Percentiles rank a stretch among this genome's conserved stretches.
phyloP scores from a whole-genome alignment of 2,329 filamentous ascomycete genomes.

The Claviceps maximensis region DNA sequence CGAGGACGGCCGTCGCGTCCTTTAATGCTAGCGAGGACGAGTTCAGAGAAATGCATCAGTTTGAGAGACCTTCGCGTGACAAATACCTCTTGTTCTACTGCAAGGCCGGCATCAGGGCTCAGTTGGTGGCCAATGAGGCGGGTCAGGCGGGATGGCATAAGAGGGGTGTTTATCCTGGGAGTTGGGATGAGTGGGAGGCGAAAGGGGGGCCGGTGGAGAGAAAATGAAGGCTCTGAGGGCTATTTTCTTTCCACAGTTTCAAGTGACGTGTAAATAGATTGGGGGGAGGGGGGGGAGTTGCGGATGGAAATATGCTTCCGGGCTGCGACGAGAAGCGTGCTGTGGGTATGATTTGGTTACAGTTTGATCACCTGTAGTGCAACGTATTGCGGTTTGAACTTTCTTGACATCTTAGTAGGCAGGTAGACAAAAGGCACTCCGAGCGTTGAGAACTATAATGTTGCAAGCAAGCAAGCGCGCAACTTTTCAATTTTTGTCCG shows the following conservation, averaged over 20 bases:
- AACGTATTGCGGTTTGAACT: background rate
- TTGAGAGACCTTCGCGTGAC: slow-evolving; percentile 46
- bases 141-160: slow-evolving; percentile 60
- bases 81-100: slow-evolving; percentile 74
- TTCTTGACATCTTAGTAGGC: background rate
- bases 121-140: slow-evolving; percentile 65
- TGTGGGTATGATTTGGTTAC: too few relatives aligned
- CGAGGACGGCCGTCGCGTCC: slow-evolving; percentile 63
- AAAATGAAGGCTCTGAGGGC: slow-evolving; percentile 7
- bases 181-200: slow-evolving; percentile 71
- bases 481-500: too few relatives aligned
- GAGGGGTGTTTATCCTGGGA: slow-evolving; percentile 60
- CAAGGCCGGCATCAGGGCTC: slow-evolving; percentile 75
- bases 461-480: background rate
- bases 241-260: too few relatives aligned
- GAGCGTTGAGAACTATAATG: background rate
- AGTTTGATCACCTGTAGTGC: too few relatives aligned
- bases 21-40: slow-evolving; percentile 65
- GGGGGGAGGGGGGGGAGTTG: too few relatives aligned
- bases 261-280: background rate
- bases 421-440: background rate
- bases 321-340: background rate
- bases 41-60: slow-evolving; percentile 74
- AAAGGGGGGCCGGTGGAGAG: slow-evolving; percentile 47
- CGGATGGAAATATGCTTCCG: background rate